Conservation (phyloP, 2,329 filamentous ascomycete genomes). For the Coniochaeta prunicola region DNA sequence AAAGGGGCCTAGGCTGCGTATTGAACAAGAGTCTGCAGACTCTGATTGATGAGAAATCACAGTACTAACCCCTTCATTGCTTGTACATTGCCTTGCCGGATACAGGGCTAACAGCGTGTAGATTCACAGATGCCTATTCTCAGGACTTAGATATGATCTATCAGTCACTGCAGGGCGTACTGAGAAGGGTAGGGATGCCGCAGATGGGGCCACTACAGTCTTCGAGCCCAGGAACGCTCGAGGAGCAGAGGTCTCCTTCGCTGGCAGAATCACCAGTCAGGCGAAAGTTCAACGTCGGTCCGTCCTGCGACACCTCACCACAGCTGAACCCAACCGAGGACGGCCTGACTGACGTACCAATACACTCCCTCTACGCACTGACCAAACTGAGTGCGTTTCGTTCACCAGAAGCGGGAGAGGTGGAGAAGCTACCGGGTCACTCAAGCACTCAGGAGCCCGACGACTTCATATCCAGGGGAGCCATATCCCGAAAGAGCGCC, state of each 20-base stretch:
- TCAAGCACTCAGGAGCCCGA: slow-evolving; percentile 3
- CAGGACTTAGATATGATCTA: slow-evolving; percentile 16
- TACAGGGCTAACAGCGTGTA: background rate
- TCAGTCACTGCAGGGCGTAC: slow-evolving; percentile 11
- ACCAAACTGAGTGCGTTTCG: slow-evolving; percentile 21
- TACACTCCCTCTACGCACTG: slow-evolving; percentile 28
- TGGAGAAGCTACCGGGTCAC: background rate
- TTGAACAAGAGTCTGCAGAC: slow-evolving; percentile 33
- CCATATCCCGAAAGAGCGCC: slow-evolving; percentile 37
- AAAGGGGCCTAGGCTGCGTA: slow-evolving; percentile 28
- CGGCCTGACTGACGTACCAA: slow-evolving; percentile 27
- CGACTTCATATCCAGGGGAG: slow-evolving; percentile 30
- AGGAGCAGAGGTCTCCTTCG: background rate
- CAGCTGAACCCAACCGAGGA: slow-evolving; percentile 18
- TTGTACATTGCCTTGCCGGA: background rate
- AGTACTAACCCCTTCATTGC: slow-evolving; percentile 17
- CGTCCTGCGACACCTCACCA: slow-evolving; percentile 18
- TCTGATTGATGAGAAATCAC: slow-evolving; percentile 31
- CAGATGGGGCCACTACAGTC: slow-evolving; percentile 9
- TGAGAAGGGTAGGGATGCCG: slow-evolving; percentile 10
- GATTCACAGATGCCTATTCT: slow-evolving; percentile 9
- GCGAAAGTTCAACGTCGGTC: slow-evolving; percentile 5
- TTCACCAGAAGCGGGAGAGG: slow-evolving; percentile 18
- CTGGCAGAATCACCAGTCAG: background rate
- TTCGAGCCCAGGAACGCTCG: slow-evolving; percentile 5